These are phyloP conservation scores for Ceriops tagal DNA, from an alignment of 345 rosid species.

Conservation along the genomic window DNA sequence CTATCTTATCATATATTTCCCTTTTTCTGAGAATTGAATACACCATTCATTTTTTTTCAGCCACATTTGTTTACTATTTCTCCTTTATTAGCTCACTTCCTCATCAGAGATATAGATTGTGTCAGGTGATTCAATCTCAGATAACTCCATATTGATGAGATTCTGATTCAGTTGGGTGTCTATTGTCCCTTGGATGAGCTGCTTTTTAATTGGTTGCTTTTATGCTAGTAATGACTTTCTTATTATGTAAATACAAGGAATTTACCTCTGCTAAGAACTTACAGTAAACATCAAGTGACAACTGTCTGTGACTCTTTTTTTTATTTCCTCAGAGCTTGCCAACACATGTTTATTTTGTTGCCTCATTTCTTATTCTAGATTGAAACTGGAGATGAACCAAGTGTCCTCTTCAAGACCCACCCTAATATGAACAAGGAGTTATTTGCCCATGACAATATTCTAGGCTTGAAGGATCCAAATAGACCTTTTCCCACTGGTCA, in stretches of 20 bases:
- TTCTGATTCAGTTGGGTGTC: not conserved
- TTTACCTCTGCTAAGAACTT: not conserved
- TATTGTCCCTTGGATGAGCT: not conserved
- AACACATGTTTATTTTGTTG: not conserved
- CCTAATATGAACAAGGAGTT: conserved; percentile 92
- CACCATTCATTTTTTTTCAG: not conserved
- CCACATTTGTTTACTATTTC: not conserved
- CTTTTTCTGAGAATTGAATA: not conserved
- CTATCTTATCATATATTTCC: not conserved
- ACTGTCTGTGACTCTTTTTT: too few relatives aligned
- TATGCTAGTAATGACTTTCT: not conserved
- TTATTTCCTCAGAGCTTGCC: not conserved
- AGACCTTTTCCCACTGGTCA: conserved; percentile 93
- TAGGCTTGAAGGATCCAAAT: conserved; percentile 89
- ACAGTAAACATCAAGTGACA: too few relatives aligned
- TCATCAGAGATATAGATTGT: not conserved
- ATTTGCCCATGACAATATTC: conserved; percentile 66
- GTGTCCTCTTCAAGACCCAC: conserved; percentile 86
- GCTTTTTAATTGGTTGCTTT: not conserved
- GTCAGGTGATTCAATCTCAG: not conserved
- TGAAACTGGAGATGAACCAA: conserved; percentile 83
- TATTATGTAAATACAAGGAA: not conserved
- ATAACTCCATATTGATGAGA: not conserved
- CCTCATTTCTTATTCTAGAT: conserved; percentile 36
- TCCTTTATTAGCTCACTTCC: not conserved